These are phyloP conservation scores for Metschnikowia borealis DNA, from an alignment of 805 yeast genomes.

Conservation along the genomic window DNA sequence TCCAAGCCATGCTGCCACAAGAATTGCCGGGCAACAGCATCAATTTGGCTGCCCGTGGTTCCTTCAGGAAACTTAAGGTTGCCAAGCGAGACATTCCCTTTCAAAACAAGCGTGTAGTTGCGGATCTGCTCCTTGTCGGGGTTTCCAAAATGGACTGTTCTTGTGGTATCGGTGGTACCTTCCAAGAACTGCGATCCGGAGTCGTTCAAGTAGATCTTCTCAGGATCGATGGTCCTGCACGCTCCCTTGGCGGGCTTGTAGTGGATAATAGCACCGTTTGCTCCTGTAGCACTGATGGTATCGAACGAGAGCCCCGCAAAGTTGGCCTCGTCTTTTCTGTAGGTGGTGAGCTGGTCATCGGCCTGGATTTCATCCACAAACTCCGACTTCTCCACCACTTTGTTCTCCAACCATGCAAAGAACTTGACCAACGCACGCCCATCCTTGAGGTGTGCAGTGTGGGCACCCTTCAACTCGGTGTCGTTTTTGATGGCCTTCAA, in stretches of 20 bases:
- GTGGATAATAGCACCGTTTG: conserved; percentile 76
- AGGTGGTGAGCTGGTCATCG: conserved; percentile 42
- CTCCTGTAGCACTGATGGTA: conserved; percentile 71
- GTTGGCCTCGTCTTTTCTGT: conserved; percentile 39
- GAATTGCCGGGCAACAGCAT: conserved; percentile 54
- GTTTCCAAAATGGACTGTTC: conserved; percentile 52
- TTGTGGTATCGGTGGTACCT: conserved; percentile 63
- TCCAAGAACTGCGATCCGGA: conserved; percentile 60
- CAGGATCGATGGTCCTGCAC: conserved; percentile 48
- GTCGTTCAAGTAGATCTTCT: conserved; percentile 51
- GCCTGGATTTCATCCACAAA: conserved; percentile 57
- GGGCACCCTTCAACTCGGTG: conserved; percentile 49
- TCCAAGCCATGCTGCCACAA: conserved; percentile 56
- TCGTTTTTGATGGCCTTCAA: conserved; percentile 51
- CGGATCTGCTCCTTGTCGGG: conserved; percentile 46
- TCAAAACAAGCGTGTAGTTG: conserved; percentile 55
- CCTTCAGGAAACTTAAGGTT: conserved; percentile 50
- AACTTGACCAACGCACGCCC: conserved; percentile 52
- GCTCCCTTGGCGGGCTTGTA: conserved; percentile 52
- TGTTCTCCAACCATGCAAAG: conserved; percentile 57
- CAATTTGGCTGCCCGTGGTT: conserved; percentile 52
- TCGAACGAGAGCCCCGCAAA: conserved; percentile 66
- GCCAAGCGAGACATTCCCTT: conserved; percentile 52
- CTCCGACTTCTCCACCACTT: conserved; percentile 39
- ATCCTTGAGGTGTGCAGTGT: conserved; percentile 52